Evolutionary conservation across 495 filamentous ascomycete genomes (phyloP), one percentile per base, ranked within the genome.

Genomic region (Hypoxylon cercidicola): DNA sequence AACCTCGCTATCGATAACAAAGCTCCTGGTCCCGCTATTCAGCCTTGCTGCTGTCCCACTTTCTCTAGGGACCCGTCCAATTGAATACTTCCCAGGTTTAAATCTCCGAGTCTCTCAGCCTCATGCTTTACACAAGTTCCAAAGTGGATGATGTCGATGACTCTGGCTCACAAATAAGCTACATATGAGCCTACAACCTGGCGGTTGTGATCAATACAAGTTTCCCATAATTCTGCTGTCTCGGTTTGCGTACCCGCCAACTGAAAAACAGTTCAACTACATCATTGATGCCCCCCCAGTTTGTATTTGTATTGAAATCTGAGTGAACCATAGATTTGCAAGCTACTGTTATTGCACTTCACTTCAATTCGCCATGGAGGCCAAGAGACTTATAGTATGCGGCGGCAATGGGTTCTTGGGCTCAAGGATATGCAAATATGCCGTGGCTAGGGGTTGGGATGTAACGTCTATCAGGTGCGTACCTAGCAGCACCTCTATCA

Each of bases 381-480:
- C 77, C 21, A 95, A 90, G 78, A 85, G 84, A 70, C 77, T 99
- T 12, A 87, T 98, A 37, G 93, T 99, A 47, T 94, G 90, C 48
- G 95, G 95, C 52, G 95, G 95, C 52, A 97, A 88, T 71, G 95
- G 95, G n/a, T 99, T 99, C 73, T 77, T 99, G 82, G 93, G 93
- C 12, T 93, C 90, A 21, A 83, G 93, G 51, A 97, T 99, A 77
- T 97, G 93, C 78, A 94, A 91, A 84, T 87, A 89, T 35, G 95
- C 92, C 25, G 85, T 89, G 41, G 79, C 86, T 40, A 81, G 92
- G 61, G 90, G 91, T 46, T 97, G 94, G 93, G 84, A 89, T 50
- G 93, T 97, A 13, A 93, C 85, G 25, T 97, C 93, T 3, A 85
- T 98, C 61, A 95, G 91, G 92, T 91, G 85, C 20, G 44, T 62